These are phyloP conservation scores for Eurotiales sp. DNA, from an alignment of 2,329 filamentous ascomycete genomes.

Conservation along the genomic window DNA sequence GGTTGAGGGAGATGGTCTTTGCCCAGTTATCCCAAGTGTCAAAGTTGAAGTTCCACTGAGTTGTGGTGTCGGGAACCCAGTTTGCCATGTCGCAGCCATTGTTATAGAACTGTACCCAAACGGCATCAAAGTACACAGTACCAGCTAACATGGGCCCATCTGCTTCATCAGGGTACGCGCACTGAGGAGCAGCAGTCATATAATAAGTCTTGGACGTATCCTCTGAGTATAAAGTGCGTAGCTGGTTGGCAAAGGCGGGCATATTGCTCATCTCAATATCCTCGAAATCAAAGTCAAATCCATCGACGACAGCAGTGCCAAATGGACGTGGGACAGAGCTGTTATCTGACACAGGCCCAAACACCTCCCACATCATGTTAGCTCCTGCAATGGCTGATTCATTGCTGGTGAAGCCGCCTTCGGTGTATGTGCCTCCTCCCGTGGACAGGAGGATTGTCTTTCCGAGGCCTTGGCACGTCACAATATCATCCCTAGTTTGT, in stretches of 20 bases:
- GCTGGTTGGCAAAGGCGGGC: constrained; percentile 55
- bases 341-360: constrained; percentile 53
- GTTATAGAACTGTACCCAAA: constrained; percentile 66
- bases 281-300: constrained; percentile 75
- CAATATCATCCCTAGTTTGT: constrained; percentile 44
- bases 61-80: constrained; percentile 43
- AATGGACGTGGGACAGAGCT: constrained; percentile 60
- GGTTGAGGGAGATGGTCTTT: constrained; percentile 53
- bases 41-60: constrained; percentile 59
- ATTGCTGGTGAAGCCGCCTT: constrained; percentile 59
- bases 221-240: constrained; percentile 54
- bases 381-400: constrained; percentile 54
- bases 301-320: constrained; percentile 62
- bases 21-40: constrained; percentile 65
- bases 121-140: constrained; percentile 54
- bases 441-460: constrained; percentile 72
- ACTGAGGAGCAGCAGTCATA: constrained; percentile 67
- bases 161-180: constrained; percentile 60
- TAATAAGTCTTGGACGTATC: constrained; percentile 52
- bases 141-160: constrained; percentile 55
- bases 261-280: constrained; percentile 53
- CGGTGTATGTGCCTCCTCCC: constrained; percentile 66
- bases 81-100: constrained; percentile 61
- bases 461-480: constrained; percentile 59
- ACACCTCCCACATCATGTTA: constrained; percentile 65